These are phyloP conservation scores for Beauveria pseudobassiana DNA, from an alignment of 2,329 filamentous ascomycete genomes.

Conservation along the genomic window DNA sequence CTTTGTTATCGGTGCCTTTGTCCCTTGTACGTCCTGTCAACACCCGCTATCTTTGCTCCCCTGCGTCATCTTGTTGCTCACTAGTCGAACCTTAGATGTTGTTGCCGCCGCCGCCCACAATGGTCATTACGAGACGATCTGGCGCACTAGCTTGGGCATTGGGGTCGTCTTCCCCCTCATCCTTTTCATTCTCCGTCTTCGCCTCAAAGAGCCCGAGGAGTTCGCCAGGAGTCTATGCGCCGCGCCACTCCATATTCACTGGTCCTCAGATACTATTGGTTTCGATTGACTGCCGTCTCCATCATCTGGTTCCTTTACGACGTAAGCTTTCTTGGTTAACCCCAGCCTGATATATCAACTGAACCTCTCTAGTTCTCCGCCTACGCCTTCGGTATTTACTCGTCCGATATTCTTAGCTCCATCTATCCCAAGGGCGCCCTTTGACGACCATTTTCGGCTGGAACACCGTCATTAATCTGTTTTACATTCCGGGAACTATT, in stretches of 20 bases:
- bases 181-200: slow-evolving; percentile 63
- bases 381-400: slow-evolving; percentile 84
- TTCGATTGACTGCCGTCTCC: slow-evolving; percentile 60
- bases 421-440: slow-evolving; percentile 50
- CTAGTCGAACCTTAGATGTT: slow-evolving; percentile 26
- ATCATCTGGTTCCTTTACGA: slow-evolving; percentile 83
- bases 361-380: slow-evolving; percentile 53
- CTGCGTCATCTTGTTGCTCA: neutral
- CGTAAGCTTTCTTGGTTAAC: slow-evolving; percentile 27
- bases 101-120: slow-evolving; percentile 50
- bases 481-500: slow-evolving; percentile 79
- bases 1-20: slow-evolving; percentile 73
- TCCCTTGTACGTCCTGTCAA: slow-evolving; percentile 44
- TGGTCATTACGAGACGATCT: slow-evolving; percentile 63
- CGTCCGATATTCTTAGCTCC: slow-evolving; percentile 62
- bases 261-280: slow-evolving; percentile 62
- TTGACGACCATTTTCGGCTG: slow-evolving; percentile 78
- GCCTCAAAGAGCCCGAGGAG: slow-evolving; percentile 71
- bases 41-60: neutral
- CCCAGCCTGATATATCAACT: neutral
- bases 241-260: slow-evolving; percentile 48
- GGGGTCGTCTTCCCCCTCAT: slow-evolving; percentile 70
- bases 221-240: slow-evolving; percentile 66
- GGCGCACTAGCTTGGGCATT: slow-evolving; percentile 74
- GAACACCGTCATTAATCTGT: slow-evolving; percentile 82